Base-by-base conservation (phyloP, 2,329 filamentous ascomycete species). In the Nemania diffusa region DNA sequence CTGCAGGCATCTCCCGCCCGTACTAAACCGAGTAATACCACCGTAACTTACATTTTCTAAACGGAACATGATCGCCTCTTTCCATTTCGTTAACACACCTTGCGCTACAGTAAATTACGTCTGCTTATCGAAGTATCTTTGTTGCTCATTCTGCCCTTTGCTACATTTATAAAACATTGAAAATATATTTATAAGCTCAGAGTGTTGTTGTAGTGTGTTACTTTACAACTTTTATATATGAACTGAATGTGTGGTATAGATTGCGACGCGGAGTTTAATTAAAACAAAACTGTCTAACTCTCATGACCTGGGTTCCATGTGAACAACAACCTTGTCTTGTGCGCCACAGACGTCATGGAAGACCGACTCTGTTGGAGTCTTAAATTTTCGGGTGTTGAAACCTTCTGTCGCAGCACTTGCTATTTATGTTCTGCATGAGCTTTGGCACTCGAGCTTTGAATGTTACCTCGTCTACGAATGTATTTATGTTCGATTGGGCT, bases 11-110 rank as follows among this genome's bases (percentile, higher is more conserved):
- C 34, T 27, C 37, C 8, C 34, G 42, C n/a, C 20, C 7, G 37
- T 20, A 20, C 46, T 44, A 52, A 53, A 58, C 48, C 26, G 27
- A 64, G 46, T 8, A 58, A 37, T 52, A 42, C 46, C 13, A 34
- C 53, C n/a, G 9, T 40, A 57, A 24, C 22, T 57, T 52, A 5
- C 44, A 24, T 26, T 46, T 13, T 22, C 3, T 26, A 26, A 7
- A 13, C 8, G 20, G 13, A 46, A 46, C 13, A 44, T 24, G 7
- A 17, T 24, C 40, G 11, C 5, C 22, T 32, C 20, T 29, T 50
- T n/a, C 40, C 5, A 22, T 34, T 34, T n/a, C 7, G 17, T 17
- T 20, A 34, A 5, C 5, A 55, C n/a, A 15, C 27, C 20, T 37
- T 6, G 17, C 8, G 9, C 9, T 5, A 32, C 29, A 9, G 29